Percentiles rank a stretch among this genome's conserved stretches.
phyloP scores from a whole-genome alignment of 2,329 filamentous ascomycete genomes.

The Exophiala phaeomuriformis region DNA sequence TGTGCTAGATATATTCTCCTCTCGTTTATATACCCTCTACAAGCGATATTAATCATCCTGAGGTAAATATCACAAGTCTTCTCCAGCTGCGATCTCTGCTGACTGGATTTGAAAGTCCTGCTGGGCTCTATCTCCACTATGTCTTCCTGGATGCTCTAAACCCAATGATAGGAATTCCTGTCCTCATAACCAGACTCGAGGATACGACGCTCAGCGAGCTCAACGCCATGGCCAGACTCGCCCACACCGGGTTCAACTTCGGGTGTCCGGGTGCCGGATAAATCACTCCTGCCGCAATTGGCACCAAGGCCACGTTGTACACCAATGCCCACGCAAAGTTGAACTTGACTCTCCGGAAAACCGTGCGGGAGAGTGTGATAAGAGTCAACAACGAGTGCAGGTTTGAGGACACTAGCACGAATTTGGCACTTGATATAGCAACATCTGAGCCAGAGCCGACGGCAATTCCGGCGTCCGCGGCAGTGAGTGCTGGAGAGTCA shows the following conservation, averaged over 20 bases:
- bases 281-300: conserved; percentile 71
- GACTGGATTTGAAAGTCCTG: too few relatives aligned
- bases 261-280: conserved; percentile 48
- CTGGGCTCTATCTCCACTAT: too few relatives aligned
- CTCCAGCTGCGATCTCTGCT: too few relatives aligned
- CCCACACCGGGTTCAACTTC: conserved; percentile 58
- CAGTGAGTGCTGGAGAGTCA: conserved; percentile 71
- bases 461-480: conserved; percentile 75
- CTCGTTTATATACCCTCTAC: too few relatives aligned
- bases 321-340: conserved; percentile 82
- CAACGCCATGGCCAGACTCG: conserved; percentile 82
- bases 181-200: conserved; percentile 67
- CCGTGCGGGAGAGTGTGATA: conserved; percentile 60
- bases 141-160: too few relatives aligned
- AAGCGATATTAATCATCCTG: too few relatives aligned
- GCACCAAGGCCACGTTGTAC: conserved; percentile 72
- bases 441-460: conserved; percentile 76
- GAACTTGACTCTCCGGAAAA: conserved; percentile 71
- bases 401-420: conserved; percentile 68
- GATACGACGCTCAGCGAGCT: conserved; percentile 83
- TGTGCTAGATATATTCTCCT: too few relatives aligned
- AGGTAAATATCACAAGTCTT: too few relatives aligned
- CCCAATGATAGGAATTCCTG: too few relatives aligned
- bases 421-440: conserved; percentile 71
- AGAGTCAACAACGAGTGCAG: conserved; percentile 65